Evolutionary conservation across 768 basidiomycete species (phyloP), one percentile per base, ranked within the genome.

Genomic region (Leucocoprinus birnbaumii): DNA sequence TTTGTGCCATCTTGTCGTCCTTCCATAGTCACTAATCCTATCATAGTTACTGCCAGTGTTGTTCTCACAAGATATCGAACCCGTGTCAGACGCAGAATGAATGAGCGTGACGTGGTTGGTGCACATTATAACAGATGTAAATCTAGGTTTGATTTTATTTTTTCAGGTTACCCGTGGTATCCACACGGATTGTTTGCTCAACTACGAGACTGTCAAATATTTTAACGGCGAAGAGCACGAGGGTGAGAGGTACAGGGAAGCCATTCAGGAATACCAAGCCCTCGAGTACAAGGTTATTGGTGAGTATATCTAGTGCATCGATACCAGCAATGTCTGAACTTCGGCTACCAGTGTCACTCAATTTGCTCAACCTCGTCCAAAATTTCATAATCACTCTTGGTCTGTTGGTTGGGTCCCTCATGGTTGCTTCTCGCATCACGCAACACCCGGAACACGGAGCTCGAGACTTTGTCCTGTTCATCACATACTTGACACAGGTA

Each of bases 171-270:
- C 86, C 21, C 82, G 92, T 37, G 89, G 87, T 8, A 94, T 94
- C 50, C 87, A 91, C 60, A 86, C 89, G 3, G 91, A 94, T 62
- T 85, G 84, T 61, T 70, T 92, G 25, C 78, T 91, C 49, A 89
- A 89, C 64, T 90, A 89, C 57, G 88, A 89, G 67, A 92, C 91
- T 3, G 87, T 93, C 62, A 94, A 91, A 68, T 91, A 91, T 66
- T 94, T 94, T 65, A 84, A 84, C n/a, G 88, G 91, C 14, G 93
- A 96, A 68, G 77, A 81, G 21, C 83, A 92, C 61, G 93, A 95
- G 65, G 79, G 78, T 16, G 75, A 76, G 41, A 78, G 93, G 26
- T 94, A 92, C 63, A 67, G 73, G 10, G 78, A 85, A 13, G 89
- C 92, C 2, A 79, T 95, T 58, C 66, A 75, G 14, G 77, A 86